Percentiles rank a stretch among this genome's conserved stretches.
These are phyloP conservation scores for Rhodotorula sp. DNA, from an alignment of 1,284 basidiomycete genomes.

Conservation along the genomic window DNA sequence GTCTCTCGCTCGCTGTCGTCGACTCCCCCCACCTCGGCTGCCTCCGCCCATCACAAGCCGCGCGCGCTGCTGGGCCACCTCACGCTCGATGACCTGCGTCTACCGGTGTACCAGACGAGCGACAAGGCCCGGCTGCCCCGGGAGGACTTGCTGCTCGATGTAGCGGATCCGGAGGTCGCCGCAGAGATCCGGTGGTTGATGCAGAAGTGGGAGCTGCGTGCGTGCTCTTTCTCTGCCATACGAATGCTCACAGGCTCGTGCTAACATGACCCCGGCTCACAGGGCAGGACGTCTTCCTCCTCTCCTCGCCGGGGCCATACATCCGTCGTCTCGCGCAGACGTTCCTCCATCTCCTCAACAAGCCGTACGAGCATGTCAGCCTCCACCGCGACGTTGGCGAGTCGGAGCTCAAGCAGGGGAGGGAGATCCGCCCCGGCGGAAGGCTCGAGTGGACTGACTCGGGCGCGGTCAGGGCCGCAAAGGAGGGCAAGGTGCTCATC, in stretches of 20 bases:
- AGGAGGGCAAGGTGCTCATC: conserved; percentile 50
- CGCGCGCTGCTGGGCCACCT: conserved; percentile 19
- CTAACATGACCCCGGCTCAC: background rate
- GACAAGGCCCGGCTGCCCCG: conserved; percentile 16
- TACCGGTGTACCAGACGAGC: conserved; percentile 21
- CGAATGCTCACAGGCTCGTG: too few species aligned
- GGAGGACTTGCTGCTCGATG: conserved; percentile 15
- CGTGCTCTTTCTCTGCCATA: background rate
- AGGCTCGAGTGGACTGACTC: conserved; percentile 50
- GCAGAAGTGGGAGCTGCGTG: conserved; percentile 28
- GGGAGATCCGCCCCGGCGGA: conserved; percentile 47
- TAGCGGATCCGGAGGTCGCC: background rate
- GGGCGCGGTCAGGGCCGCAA: conserved; percentile 52
- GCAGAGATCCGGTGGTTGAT: conserved; percentile 30
- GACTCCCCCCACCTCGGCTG: background rate
- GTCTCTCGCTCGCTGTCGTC: conserved; percentile 1
- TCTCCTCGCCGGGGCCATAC: conserved; percentile 51
- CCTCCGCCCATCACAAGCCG: background rate
- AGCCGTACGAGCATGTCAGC: conserved; percentile 48
- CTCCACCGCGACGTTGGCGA: conserved; percentile 53
- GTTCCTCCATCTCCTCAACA: conserved; percentile 42
- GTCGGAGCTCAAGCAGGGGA: conserved; percentile 51
- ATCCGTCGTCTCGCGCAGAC: conserved; percentile 51
- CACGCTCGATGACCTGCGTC: conserved; percentile 17
- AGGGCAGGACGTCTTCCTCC: conserved; percentile 43